phyloP scores from a whole-genome alignment of 352 stramenopile species.

The Salisapilia sapeloensis region DNA sequence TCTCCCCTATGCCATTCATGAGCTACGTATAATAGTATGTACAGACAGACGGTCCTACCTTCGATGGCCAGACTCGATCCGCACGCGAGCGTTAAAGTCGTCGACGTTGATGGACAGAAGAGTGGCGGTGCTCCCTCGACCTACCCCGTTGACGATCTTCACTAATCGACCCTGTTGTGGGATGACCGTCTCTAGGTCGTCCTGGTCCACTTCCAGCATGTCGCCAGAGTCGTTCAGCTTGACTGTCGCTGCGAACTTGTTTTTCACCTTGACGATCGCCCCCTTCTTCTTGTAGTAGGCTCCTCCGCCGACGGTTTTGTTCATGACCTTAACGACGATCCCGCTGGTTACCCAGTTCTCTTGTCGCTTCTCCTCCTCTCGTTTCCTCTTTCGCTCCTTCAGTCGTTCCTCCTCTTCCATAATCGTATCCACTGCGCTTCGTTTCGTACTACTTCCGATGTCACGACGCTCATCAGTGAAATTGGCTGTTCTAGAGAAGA shows the following conservation, averaged over 20 bases:
- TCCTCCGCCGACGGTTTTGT: conserved; percentile 81
- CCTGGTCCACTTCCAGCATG: conserved; percentile 68
- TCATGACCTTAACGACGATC: conserved; percentile 91
- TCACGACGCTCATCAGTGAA: background rate
- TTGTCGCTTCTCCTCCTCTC: conserved; percentile 32
- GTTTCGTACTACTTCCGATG: conserved; percentile 7
- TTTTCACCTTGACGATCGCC: conserved; percentile 50
- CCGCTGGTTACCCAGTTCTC: conserved; percentile 84
- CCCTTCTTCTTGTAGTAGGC: conserved; percentile 84
- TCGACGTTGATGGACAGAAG: conserved; percentile 57
- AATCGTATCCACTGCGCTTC: conserved; percentile 20
- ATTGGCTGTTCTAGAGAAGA: background rate
- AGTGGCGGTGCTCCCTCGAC: conserved; percentile 32
- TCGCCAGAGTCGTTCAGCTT: conserved; percentile 72
- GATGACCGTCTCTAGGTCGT: conserved; percentile 84
- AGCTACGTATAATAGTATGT: background rate
- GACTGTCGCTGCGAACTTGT: conserved; percentile 67
- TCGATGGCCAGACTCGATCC: conserved; percentile 36
- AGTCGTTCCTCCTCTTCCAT: conserved; percentile 45
- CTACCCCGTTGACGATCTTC: conserved; percentile 61
- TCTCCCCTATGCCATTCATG: conserved; percentile 22
- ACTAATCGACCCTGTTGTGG: conserved; percentile 44
- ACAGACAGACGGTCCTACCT: conserved; percentile 10
- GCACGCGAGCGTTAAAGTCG: conserved; percentile 45
- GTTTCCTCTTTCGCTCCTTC: conserved; percentile 12